Evolutionary conservation across 1,284 basidiomycete genomes (phyloP).

Genomic region (Limonomyces culmigenus): DNA sequence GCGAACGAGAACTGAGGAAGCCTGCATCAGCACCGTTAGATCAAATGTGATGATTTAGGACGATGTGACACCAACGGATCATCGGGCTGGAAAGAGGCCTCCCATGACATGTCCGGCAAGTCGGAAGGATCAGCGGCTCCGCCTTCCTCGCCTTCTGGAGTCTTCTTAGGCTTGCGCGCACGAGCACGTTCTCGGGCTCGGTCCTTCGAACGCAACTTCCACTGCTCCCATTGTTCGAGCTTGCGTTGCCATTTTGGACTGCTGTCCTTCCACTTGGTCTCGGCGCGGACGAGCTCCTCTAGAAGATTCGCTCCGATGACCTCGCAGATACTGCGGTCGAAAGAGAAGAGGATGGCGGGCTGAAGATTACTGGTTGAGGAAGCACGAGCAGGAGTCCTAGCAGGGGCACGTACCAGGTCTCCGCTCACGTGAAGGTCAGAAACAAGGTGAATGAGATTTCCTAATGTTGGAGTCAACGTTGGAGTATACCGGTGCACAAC

Average conservation of each 20-base stretch:
- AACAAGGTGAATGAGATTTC: constrained; percentile 31
- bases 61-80: too few species aligned
- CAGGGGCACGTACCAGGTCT: constrained; percentile 27
- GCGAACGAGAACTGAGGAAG: constrained; percentile 46
- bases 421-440: constrained; percentile 32
- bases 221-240: constrained; percentile 31
- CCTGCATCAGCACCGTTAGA: too few species aligned
- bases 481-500: too few species aligned
- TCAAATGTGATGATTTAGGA: too few species aligned
- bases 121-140: constrained; percentile 8
- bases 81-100: constrained; percentile 35
- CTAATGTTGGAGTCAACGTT: constrained; percentile 13
- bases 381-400: neutral
- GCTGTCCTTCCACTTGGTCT: constrained; percentile 28
- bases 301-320: constrained; percentile 26
- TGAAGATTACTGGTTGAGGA: constrained; percentile 11
- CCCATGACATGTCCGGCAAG: constrained; percentile 27
- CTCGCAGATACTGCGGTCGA: constrained; percentile 44
- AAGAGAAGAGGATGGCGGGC: constrained; percentile 53
- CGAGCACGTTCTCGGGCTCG: constrained; percentile 23
- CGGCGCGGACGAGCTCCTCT: constrained; percentile 20
- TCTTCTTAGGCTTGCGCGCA: constrained; percentile 22
- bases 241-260: constrained; percentile 34
- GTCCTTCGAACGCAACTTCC: constrained; percentile 26
- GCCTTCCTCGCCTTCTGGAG: constrained; percentile 16